Base-by-base conservation (phyloP, 1,284 basidiomycete genomes). In the Stygiomarasmius scandens region DNA sequence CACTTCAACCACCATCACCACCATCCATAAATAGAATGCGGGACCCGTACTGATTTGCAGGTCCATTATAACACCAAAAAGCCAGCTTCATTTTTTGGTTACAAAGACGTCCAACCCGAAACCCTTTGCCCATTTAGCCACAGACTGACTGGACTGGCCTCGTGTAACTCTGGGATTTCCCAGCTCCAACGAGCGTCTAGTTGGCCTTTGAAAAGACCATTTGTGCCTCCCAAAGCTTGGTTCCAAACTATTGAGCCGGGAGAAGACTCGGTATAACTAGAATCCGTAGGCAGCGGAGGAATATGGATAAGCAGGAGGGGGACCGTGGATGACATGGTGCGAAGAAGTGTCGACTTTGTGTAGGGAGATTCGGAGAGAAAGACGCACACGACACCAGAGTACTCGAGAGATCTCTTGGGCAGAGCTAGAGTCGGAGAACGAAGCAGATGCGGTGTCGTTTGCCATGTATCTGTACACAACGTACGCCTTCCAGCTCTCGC, bases 401-500 rank as follows among this genome's bases (percentile, higher is more conserved):
- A 14, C 2, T 56, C 55, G 22, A 53, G 22, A 23, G 56, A 27
- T 19, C 58, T 19, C 11, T 36, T 23, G 34, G 20, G 56, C 24
- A 49, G 10, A 16, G 25, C 14, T 9, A 47, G 8, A 10, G 8
- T 16, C 2, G 36, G 11, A 3, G 24, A 16, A 32, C 19, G 29
- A 14, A 32, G 29, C 10, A 16, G 46, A 19, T 12, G 50, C 34
- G 12, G 61, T 49, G 34, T 61, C 57, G 16, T 36, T 41, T 59
- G 67, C 56, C 24, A 70, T 63, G 59, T 80, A 75, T 11, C 81
- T 79, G 64, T 82, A 79, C 58, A 91, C 72, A 16, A 93, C n/a
- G n/a, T n/a, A n/a, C 92, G 16, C 93, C 93, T 69, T 96, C 94
- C 72, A 96, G 79, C 71, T 97, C 94, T 43, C 95, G 84, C 1